Conservation (phyloP, 164 flowering plant genomes). For the Vitis labrusca region DNA sequence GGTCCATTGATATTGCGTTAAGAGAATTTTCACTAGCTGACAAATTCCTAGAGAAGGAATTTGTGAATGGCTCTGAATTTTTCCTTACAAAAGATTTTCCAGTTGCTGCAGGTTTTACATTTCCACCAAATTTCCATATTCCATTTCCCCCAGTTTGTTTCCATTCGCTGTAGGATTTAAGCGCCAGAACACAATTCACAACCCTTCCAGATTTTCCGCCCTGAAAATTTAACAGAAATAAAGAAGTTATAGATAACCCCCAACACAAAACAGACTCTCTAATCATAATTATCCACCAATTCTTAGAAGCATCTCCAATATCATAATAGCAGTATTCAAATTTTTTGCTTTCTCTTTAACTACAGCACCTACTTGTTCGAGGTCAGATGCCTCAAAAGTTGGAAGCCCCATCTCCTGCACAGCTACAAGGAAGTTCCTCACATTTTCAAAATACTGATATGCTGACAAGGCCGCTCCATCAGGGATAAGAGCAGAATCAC, state of each 20-base stretch:
- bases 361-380: constrained; percentile 67
- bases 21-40: constrained; percentile 53
- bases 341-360: not conserved
- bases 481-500: constrained; percentile 68
- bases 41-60: constrained; percentile 56
- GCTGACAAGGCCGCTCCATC: constrained; percentile 98
- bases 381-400: constrained; percentile 94
- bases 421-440: constrained; percentile 88
- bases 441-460: constrained; percentile 95
- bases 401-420: constrained; percentile 87
- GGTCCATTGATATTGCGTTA: constrained; percentile 27
- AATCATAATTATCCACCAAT: not conserved
- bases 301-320: not conserved
- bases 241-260: not conserved
- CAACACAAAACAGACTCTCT: not conserved
- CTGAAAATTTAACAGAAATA: constrained; percentile 33
- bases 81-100: constrained; percentile 72
- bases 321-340: not conserved
- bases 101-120: constrained; percentile 45
- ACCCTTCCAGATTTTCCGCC: constrained; percentile 87
- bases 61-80: constrained; percentile 79
- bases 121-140: constrained; percentile 84
- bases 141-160: constrained; percentile 80
- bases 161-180: constrained; percentile 88
- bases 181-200: constrained; percentile 81